Evolutionary conservation across 2,329 filamentous ascomycete genomes (phyloP).

Genomic region (Aspergillus sp.): DNA sequence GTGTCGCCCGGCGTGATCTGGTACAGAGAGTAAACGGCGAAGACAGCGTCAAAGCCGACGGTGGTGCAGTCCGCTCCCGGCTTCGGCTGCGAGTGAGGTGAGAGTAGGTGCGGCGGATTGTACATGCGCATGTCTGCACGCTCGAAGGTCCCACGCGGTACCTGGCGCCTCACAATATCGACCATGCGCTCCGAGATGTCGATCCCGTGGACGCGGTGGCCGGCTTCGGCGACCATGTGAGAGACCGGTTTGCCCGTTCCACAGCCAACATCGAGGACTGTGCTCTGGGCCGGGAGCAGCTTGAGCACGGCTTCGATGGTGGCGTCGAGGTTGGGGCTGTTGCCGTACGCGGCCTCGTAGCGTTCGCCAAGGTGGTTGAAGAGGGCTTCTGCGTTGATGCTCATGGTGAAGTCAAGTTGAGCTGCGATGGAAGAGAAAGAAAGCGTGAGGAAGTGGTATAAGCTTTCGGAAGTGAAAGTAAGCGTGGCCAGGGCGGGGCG

Average conservation of each 20-base stretch:
- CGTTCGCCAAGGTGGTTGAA: not conserved
- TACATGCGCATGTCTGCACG: not conserved
- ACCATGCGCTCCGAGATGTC: not conserved
- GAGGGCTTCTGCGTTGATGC: not conserved
- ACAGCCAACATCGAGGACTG: slow-evolving; percentile 27
- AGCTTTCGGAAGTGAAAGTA: no score
- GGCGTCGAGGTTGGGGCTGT: not conserved
- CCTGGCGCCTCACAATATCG: not conserved
- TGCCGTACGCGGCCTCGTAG: slow-evolving; percentile 23
- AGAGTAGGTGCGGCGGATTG: not conserved
- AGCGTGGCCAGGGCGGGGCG: no score
- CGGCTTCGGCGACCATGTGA: slow-evolving; percentile 17
- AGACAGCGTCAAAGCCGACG: not conserved
- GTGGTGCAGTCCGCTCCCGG: not conserved
- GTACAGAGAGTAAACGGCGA: not conserved
- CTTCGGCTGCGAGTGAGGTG: not conserved
- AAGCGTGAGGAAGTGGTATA: no score
- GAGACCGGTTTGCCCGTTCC: slow-evolving; percentile 27
- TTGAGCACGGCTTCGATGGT: not conserved
- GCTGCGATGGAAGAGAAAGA: no score
- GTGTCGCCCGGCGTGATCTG: not conserved
- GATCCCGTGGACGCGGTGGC: slow-evolving; percentile 7
- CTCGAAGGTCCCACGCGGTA: not conserved
- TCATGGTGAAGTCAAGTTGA: not conserved
- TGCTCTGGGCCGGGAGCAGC: slow-evolving; percentile 5